phyloP scores from a whole-genome alignment of 2,329 filamentous ascomycete genomes.

The Didymella glomerata region DNA sequence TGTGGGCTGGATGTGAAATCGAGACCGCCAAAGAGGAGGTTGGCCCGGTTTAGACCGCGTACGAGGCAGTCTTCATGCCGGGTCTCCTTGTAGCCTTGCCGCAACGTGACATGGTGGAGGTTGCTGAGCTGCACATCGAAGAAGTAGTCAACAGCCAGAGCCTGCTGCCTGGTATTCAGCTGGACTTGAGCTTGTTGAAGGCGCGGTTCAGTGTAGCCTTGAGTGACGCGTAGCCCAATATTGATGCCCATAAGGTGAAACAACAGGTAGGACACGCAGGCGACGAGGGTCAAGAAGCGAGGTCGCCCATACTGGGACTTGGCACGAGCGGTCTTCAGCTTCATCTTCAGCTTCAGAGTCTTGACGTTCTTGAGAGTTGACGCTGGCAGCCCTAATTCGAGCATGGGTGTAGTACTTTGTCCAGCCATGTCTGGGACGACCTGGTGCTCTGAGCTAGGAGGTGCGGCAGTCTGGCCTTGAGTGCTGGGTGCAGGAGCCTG shows the following conservation, averaged over 20 bases:
- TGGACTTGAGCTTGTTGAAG: slow-evolving; percentile 17
- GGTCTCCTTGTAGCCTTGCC: slow-evolving; percentile 28
- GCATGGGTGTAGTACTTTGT: not conserved
- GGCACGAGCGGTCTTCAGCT: not conserved
- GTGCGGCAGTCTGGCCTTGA: not conserved
- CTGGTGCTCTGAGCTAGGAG: not conserved
- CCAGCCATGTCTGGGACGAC: not conserved
- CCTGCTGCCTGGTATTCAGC: slow-evolving; percentile 1
- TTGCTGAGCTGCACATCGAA: slow-evolving; percentile 19
- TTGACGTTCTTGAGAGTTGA: not conserved
- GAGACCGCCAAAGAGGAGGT: slow-evolving; percentile 20
- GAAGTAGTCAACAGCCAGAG: slow-evolving; percentile 11
- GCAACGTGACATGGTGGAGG: slow-evolving; percentile 20
- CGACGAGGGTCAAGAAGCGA: slow-evolving; percentile 17
- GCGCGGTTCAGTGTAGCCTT: slow-evolving; percentile 12
- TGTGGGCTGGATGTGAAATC: slow-evolving; percentile 27
- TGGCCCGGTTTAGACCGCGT: slow-evolving; percentile 28
- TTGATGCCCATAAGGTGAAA: slow-evolving; percentile 17
- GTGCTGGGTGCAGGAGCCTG: not conserved
- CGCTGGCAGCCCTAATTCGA: not conserved
- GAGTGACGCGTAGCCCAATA: slow-evolving; percentile 12
- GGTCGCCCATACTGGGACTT: slow-evolving; percentile 9
- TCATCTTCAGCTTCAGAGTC: not conserved
- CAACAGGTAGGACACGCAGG: slow-evolving; percentile 20
- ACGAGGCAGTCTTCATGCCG: slow-evolving; percentile 36